Base-by-base conservation (phyloP, 176 grass and related monocot species). In the Triticum urartu region DNA sequence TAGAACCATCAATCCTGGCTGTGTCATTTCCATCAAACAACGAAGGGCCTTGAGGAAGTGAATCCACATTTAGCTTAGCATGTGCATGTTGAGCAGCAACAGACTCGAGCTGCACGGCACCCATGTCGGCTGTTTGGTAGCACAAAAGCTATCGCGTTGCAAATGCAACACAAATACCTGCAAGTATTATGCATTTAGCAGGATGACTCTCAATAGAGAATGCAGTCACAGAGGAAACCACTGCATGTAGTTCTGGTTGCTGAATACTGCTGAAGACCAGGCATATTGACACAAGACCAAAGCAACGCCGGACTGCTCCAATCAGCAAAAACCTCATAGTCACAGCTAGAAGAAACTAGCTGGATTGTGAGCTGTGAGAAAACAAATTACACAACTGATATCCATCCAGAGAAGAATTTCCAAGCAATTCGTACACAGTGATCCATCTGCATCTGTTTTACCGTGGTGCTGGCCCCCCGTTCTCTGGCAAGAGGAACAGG, bases 401-500 rank as follows among this genome's bases (percentile, higher is more conserved):
- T 92, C 86, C 86, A 71, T 81, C 80, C 78, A 81, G 70, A 78
- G 85, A 70, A 87, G 83, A 79, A 91, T 39, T 89, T 21, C 84
- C 66, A 91, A 85, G 65, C 78, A 87, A 89, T 91, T 92, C 11
- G 52, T 83, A 91, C 59, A 87, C 14, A 81, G 68, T 61, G 39
- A 74, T 85, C 80, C 87, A 89, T 79, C 89, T 80, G 86, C 93
- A 88, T 81, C 79, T 77, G 78, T 90, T 50, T 83, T 87, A 87
- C 74, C 11, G 4, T 6, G 64, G 35, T 77, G 89, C 78, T 79
- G 63, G 86, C 39, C 68, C 89, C 89, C 88, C 80, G 52, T 86
- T 91, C 65, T 91, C 89, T 92, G 93, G 91, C 87, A 95, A 95
- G 78, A 95, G 84, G 77, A 95, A 89, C 87, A 93, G 72, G 85